Evolutionary conservation across 2,329 filamentous ascomycete species (phyloP).

Genomic region (Penicillium sp.): DNA sequence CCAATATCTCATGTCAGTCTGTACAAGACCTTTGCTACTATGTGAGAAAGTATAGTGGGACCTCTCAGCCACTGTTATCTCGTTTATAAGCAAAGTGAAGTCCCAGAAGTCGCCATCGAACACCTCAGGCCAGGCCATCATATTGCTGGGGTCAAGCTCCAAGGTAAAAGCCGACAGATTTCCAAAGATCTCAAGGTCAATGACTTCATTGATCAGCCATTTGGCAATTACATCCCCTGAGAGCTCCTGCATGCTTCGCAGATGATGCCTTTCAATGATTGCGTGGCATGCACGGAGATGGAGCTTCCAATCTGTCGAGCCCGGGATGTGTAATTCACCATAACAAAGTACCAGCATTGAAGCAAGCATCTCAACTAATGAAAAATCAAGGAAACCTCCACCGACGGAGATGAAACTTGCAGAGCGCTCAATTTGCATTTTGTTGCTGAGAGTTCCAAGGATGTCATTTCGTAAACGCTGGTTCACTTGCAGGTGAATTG

Average conservation of each 20-base stretch:
- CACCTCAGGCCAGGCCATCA: neutral
- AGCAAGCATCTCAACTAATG: constrained; percentile 13
- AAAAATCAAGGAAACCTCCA: neutral
- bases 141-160: neutral
- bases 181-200: constrained; percentile 14
- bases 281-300: constrained; percentile 18
- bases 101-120: neutral
- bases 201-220: constrained; percentile 19
- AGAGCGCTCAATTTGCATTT: neutral
- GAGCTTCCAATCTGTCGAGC: constrained; percentile 15
- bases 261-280: constrained; percentile 10
- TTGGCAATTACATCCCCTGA: constrained; percentile 1
- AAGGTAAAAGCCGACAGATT: constrained; percentile 5
- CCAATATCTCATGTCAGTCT: neutral
- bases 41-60: neutral
- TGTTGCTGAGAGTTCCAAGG: neutral
- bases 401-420: neutral
- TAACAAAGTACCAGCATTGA: constrained; percentile 17
- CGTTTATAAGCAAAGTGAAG: neutral
- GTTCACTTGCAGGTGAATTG: neutral
- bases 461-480: neutral
- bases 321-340: constrained; percentile 14
- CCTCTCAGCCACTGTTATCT: neutral
- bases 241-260: neutral
- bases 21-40: neutral